phyloP scores from a whole-genome alignment of 257 asterid species.

The Linderniella brevidens region DNA sequence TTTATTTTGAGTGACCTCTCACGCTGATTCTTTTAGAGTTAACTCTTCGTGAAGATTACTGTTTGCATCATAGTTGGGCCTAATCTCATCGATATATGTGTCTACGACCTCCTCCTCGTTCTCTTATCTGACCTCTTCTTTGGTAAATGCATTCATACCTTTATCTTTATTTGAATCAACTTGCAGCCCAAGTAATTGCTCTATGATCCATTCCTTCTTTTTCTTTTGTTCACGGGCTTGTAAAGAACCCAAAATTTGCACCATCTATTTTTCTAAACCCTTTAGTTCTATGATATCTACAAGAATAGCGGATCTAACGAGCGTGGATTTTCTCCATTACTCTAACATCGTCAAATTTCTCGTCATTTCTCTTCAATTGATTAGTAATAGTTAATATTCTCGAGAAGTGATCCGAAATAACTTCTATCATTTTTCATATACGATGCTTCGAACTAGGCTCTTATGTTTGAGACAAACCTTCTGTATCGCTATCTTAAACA shows the following conservation, averaged over 20 bases:
- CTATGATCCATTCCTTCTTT: background rate
- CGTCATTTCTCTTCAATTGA: background rate
- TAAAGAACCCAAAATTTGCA: background rate
- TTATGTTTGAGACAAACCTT: slow-evolving; percentile 1
- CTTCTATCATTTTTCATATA: background rate
- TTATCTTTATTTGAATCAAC: background rate
- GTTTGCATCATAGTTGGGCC: background rate
- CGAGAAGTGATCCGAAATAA: background rate
- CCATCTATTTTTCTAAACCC: background rate
- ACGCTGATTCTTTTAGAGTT: background rate
- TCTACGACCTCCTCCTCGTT: background rate
- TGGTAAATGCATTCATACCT: background rate
- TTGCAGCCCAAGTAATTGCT: background rate
- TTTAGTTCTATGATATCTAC: background rate
- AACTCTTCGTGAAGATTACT: background rate
- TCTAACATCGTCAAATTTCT: background rate
- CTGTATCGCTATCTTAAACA: background rate
- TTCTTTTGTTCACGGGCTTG: background rate
- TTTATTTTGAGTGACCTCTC: background rate
- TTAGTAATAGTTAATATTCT: background rate
- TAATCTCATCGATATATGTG: background rate
- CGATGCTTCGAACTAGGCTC: background rate
- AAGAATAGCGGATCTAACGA: background rate
- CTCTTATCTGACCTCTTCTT: too few relatives aligned
- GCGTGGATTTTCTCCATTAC: background rate